Evolutionary conservation across 2,329 filamentous ascomycete species (phyloP).

Genomic region (Microdochium nivale): DNA sequence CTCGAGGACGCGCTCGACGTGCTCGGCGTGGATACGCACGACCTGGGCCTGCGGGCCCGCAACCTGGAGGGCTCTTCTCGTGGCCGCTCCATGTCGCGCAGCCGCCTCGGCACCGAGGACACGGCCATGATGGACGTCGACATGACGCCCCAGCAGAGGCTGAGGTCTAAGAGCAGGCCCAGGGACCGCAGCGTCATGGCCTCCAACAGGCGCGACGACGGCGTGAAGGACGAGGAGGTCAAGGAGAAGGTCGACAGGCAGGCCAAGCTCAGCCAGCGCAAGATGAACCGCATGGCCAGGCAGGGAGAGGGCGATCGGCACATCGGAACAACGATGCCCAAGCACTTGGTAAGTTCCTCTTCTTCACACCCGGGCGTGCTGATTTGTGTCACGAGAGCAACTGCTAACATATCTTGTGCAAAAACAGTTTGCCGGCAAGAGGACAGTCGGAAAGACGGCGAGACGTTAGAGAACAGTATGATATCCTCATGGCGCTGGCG

Average conservation of each 20-base stretch:
- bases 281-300: conserved; percentile 96
- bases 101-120: conserved; percentile 53
- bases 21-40: conserved; percentile 75
- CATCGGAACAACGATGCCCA: conserved; percentile 68
- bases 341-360: conserved; percentile 81
- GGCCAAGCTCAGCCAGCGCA: conserved; percentile 87
- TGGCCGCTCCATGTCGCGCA: conserved; percentile 61
- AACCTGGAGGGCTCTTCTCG: conserved; percentile 54
- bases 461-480: conserved; percentile 43
- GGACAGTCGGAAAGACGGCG: conserved; percentile 82
- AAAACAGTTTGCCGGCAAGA: conserved; percentile 75
- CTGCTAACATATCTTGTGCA: conserved; percentile 20
- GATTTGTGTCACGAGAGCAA: neutral
- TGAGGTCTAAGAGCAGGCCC: conserved; percentile 58
- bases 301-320: conserved; percentile 96
- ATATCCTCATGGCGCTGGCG: neutral
- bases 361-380: conserved; percentile 1
- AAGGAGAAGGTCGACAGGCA: conserved; percentile 77
- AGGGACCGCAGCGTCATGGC: conserved; percentile 53
- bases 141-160: conserved; percentile 44
- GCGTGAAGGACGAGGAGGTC: conserved; percentile 58
- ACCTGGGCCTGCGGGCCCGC: conserved; percentile 65
- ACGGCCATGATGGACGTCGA: conserved; percentile 72
- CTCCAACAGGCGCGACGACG: conserved; percentile 64
- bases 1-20: conserved; percentile 80